Base-by-base conservation (phyloP, 129 eudicot genomes). In the Oenanthe sinensis region DNA sequence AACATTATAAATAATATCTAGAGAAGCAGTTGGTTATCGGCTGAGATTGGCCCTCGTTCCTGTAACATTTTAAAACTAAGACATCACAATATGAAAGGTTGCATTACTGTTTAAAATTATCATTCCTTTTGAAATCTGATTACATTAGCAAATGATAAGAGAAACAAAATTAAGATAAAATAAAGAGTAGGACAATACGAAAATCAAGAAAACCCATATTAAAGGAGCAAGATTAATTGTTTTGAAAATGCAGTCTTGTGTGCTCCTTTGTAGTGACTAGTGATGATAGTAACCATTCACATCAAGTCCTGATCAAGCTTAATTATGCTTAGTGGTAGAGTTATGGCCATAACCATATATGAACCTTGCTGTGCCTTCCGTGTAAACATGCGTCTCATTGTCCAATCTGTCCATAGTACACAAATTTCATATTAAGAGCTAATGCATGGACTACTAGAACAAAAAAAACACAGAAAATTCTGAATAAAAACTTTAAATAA, bases 361-460 rank as follows among this genome's bases (percentile, higher is more conserved):
- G 88, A 91, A 91, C 85, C 94, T 89, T 69, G 93, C 94, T 75
- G 81, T 83, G 50, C 87, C 91, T 78, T 91, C 97, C 3, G 92
- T 84, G 88, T 91, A 91, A 42, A 91, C 92, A 89, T 91, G 97
- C n/a, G 97, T 89, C 83, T 91, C 97, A 74, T 80, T 89, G 76
- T 87, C 86, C 84, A 91, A 81, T 81, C 97, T 91, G 85, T 42
- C 44, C 85, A 42, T 0, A 39, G 11, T 68, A 42, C 79, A 6
- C 20, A 20, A 8, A 16, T 44, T 42, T 58, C 22, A 30, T 28
- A 28, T 28, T 6, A 67, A 4, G 65, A 13, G 15, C 68, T 60
- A 24, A 9, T n/a, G 68, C 68, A 60, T 24, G 33, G 68, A n/a
- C 33, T n/a, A 60, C 33, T n/a, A n/a, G 6, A 24, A 10, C 68